Base-by-base conservation (phyloP, 1,284 basidiomycete species). In the Ceratobasidium sp. region DNA sequence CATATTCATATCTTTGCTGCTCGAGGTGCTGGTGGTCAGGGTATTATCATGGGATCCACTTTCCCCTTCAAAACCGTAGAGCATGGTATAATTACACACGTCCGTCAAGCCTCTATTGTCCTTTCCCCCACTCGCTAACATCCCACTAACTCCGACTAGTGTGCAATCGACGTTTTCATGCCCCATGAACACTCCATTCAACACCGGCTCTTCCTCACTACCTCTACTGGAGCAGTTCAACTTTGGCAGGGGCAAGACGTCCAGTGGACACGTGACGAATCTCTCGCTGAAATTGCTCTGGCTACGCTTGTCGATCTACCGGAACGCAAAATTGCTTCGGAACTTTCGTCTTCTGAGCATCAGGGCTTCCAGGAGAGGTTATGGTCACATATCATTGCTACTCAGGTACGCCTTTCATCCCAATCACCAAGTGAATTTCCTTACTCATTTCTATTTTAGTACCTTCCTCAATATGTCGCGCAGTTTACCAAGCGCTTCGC, bases 261-360 rank as follows among this genome's bases (percentile, higher is more conserved):
- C 22, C 84, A 88, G 66, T 98, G 95, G 96, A 88, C 87, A 0
- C 86, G 95, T 51, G 96, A 98, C 80, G 97, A 99, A 80, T 87
- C 89, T 0, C 85, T 98, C 14, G 85, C 93, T 0, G 86, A 89
- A 27, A 86, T 94, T 62, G 84, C 87, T 22, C 86, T 87, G 0
- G 89, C 90, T 1, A 88, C 90, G 73, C 89, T 95, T 75, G 87
- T 97, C 50, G 93, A 96, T 79, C 86, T 97, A 8, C 93, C 94
- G 0, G 93, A 95, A 82, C 84, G 82, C 72, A 86, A 87, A 78
- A 82, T 88, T 7, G 84, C 84, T 63, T 84, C 84, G 80, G 85
- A 3, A 82, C 83, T 57, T 80, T 83, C 44, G 77, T 81, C 76
- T 79, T 83, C 75, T 85, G 84, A 79, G 8, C 82, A 85, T 11